Percentiles rank a stretch among this genome's conserved stretches.
phyloP scores from a whole-genome alignment of 495 filamentous ascomycete genomes.

The Terfezia claveryi region DNA sequence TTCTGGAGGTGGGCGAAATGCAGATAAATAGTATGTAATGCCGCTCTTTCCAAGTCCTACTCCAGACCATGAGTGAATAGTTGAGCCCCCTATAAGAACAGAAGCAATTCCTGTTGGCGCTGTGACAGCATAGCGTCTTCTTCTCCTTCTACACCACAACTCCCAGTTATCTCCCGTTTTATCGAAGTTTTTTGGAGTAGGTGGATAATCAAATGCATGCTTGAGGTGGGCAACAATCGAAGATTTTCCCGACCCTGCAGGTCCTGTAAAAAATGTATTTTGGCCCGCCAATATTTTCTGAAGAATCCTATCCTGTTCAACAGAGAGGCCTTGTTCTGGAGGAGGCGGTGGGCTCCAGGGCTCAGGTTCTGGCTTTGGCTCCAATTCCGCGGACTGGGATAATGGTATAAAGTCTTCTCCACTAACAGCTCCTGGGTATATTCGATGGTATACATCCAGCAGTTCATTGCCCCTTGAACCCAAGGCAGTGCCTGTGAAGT shows the following conservation, averaged over 20 bases:
- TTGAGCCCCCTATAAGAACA: slow-evolving; percentile 10
- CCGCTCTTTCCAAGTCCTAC: slow-evolving; percentile 14
- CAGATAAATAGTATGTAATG: slow-evolving; percentile 2
- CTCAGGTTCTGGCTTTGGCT: not conserved
- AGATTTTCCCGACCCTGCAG: slow-evolving; percentile 17
- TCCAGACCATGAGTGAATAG: slow-evolving; percentile 16
- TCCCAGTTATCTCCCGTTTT: not conserved
- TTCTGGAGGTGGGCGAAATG: not conserved
- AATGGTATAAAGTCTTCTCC: too few species aligned
- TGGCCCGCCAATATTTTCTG: slow-evolving; percentile 5
- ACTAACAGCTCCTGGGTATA: too few species aligned
- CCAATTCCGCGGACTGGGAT: too few species aligned
- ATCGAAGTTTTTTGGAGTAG: not conserved
- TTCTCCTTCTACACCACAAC: slow-evolving; percentile 1
- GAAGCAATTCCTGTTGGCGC: slow-evolving; percentile 18
- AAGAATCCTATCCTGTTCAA: slow-evolving; percentile 8
- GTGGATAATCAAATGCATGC: slow-evolving; percentile 2
- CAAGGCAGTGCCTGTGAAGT: too few species aligned
- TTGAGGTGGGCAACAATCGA: slow-evolving; percentile 11
- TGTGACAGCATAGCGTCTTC: slow-evolving; percentile 8
- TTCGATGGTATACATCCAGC: too few species aligned
- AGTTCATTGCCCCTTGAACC: too few species aligned
- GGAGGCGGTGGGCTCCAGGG: not conserved
- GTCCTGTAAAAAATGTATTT: slow-evolving; percentile 16
- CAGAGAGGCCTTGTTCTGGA: not conserved